phyloP scores from a whole-genome alignment of 345 rosid genomes.

The Camelina hispida region DNA sequence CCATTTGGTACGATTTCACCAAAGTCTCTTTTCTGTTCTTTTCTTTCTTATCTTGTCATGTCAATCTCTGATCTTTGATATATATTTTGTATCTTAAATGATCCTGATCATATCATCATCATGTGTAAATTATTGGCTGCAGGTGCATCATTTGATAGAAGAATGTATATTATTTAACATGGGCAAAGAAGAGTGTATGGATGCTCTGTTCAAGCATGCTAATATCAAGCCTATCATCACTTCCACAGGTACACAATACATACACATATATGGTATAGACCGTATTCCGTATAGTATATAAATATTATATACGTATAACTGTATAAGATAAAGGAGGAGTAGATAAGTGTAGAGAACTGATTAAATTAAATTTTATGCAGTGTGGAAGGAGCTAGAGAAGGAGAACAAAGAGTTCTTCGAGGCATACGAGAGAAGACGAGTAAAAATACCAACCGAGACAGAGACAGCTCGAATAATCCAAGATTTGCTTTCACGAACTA shows the following conservation, averaged over 20 bases:
- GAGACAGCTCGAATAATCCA: slow-evolving; percentile 54
- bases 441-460: slow-evolving; percentile 44
- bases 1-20: slow-evolving; percentile 52
- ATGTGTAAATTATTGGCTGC: slow-evolving; percentile 4
- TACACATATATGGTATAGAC: not conserved
- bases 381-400: slow-evolving; percentile 93
- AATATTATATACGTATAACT: not conserved
- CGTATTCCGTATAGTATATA: too few species aligned
- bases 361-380: slow-evolving; percentile 43
- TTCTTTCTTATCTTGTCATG: not conserved
- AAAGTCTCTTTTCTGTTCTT: too few species aligned
- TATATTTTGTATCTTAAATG: not conserved
- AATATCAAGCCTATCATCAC: slow-evolving; percentile 83
- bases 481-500: slow-evolving; percentile 43
- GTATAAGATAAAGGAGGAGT: not conserved
- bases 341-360: not conserved
- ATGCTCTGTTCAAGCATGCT: slow-evolving; percentile 87
- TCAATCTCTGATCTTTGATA: slow-evolving; percentile 16
- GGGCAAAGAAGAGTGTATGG: slow-evolving; percentile 94
- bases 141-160: slow-evolving; percentile 96
- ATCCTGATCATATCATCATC: slow-evolving; percentile 3
- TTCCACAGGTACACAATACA: slow-evolving; percentile 65
- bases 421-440: slow-evolving; percentile 55
- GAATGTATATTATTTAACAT: slow-evolving; percentile 85
- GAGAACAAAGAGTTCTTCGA: slow-evolving; percentile 92